These are phyloP conservation scores for Sambucus nigra DNA, from an alignment of 129 eudicot genomes.

Conservation along the genomic window DNA sequence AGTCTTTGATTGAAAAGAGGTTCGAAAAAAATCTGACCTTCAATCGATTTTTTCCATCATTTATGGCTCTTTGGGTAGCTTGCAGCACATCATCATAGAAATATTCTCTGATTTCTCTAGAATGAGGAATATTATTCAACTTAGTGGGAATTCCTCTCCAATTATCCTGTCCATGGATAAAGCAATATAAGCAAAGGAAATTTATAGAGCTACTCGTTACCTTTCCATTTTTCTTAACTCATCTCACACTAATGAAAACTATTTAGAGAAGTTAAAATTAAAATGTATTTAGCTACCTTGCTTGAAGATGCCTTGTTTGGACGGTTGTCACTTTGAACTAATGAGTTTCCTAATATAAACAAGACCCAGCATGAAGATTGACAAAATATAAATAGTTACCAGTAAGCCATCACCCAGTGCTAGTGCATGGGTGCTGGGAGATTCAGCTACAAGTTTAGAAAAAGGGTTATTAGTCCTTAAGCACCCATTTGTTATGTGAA, in stretches of 20 bases:
- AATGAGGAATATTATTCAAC: conserved; percentile 94
- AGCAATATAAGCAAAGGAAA: conserved; percentile 13
- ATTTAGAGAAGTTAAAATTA: conserved; percentile 1
- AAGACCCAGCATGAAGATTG: conserved; percentile 1
- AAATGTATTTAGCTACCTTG: conserved; percentile 37
- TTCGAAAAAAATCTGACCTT: conserved; percentile 36
- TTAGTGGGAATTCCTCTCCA: conserved; percentile 99
- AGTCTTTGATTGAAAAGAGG: background rate
- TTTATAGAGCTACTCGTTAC: background rate
- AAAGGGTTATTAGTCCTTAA: no score
- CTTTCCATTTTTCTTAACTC: background rate
- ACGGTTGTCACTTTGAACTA: conserved; percentile 37
- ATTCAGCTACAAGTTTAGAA: no score
- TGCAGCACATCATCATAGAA: conserved; percentile 89
- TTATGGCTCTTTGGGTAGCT: conserved; percentile 83
- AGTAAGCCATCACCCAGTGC: background rate
- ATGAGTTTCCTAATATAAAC: conserved; percentile 32
- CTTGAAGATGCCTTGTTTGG: conserved; percentile 31
- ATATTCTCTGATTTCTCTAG: conserved; percentile 92
- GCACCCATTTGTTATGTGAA: no score
- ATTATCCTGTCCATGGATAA: conserved; percentile 38
- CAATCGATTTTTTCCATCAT: conserved; percentile 76
- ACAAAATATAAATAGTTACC: background rate
- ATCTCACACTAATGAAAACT: background rate
- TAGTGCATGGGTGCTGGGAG: no score